phyloP scores from a whole-genome alignment of 257 asterid genomes.

The Nicotiana sylvestris region DNA sequence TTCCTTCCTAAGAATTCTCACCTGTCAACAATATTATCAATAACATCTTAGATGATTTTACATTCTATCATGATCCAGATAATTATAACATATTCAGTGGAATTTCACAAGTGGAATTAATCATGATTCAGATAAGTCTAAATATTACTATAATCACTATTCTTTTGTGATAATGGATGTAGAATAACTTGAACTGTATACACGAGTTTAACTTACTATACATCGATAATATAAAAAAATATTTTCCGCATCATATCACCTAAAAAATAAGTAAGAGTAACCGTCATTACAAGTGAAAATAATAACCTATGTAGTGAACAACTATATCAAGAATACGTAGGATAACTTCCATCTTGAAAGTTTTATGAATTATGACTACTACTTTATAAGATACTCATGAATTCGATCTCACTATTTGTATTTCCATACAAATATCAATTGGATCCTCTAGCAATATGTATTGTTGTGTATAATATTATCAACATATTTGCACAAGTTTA shows the following conservation, averaged over 20 bases:
- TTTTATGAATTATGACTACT: not conserved
- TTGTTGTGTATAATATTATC: no score
- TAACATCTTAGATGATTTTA: not conserved
- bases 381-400: not conserved
- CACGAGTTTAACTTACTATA: not conserved
- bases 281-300: no score
- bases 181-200: no score
- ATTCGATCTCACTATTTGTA: not conserved
- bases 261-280: no score
- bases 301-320: no score
- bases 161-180: not conserved
- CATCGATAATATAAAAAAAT: no score
- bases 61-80: not conserved
- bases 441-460: no score
- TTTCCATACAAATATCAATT: no score
- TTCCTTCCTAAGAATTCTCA: conserved; percentile 81
- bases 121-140: no score
- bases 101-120: no score
- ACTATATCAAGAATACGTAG: not conserved
- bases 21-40: conserved; percentile 36
- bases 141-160: not conserved
- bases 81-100: no score
- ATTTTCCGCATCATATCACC: no score
- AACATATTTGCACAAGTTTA: not conserved
- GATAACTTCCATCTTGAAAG: not conserved